Evolutionary conservation across 768 basidiomycete genomes (phyloP).

Genomic region (Lactarius hengduanensis): DNA sequence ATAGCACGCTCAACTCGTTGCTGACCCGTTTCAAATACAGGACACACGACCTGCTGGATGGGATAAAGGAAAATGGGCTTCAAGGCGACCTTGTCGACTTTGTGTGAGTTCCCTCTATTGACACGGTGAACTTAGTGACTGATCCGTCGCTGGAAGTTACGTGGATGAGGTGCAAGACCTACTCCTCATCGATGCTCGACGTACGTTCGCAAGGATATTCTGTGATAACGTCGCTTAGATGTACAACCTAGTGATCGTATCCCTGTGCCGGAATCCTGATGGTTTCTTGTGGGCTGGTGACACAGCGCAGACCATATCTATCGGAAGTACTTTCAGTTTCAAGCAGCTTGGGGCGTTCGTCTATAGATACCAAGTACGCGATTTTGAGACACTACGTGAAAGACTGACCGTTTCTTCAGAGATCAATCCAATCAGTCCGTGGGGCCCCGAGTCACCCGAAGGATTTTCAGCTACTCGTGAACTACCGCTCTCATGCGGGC

Average conservation of each 20-base stretch:
- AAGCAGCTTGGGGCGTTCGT: conserved; percentile 68
- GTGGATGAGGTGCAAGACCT: conserved; percentile 77
- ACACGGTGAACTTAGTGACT: neutral
- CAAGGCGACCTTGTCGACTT: conserved; percentile 50
- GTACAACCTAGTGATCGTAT: conserved; percentile 50
- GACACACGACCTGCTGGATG: conserved; percentile 50
- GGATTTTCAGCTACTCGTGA: conserved; percentile 58
- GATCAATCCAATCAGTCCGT: conserved; percentile 10
- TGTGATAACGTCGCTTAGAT: neutral
- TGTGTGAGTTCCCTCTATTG: conserved; percentile 39
- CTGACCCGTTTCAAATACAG: conserved; percentile 34
- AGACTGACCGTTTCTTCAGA: neutral
- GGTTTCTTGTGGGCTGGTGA: conserved; percentile 81
- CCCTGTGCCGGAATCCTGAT: conserved; percentile 58
- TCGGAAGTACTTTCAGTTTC: conserved; percentile 71
- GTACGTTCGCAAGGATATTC: conserved; percentile 39
- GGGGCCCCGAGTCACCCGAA: conserved; percentile 32
- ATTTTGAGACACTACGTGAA: neutral
- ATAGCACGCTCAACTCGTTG: neutral
- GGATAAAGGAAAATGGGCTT: conserved; percentile 35
- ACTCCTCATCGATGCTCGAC: conserved; percentile 58
- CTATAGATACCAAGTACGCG: conserved; percentile 55
- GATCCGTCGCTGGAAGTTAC: conserved; percentile 43
- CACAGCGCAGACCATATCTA: conserved; percentile 74
- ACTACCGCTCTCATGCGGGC: conserved; percentile 71